Conservation (phyloP, 2,329 filamentous ascomycete species). For the Ilyonectria destructans region DNA sequence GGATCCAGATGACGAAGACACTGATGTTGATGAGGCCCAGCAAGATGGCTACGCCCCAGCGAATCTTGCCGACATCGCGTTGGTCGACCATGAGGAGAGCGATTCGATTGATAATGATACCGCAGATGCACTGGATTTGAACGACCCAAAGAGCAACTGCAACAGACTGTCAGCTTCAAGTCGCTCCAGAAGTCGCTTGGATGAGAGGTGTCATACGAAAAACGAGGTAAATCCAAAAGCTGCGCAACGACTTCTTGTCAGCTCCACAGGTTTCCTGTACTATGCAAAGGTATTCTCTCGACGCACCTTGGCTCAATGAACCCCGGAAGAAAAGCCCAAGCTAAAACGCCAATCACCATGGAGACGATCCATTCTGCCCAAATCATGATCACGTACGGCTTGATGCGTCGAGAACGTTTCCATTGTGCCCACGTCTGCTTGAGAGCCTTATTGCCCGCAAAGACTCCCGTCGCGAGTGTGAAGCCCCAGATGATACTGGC, state of each 20-base stretch:
- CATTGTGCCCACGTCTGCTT: constrained; percentile 43
- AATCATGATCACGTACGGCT: constrained; percentile 40
- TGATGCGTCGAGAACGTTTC: constrained; percentile 18
- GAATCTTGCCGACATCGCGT: constrained; percentile 27
- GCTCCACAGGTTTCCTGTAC: not conserved
- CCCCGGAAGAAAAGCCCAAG: constrained; percentile 41
- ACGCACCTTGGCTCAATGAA: constrained; percentile 38
- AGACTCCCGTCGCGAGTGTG: constrained; percentile 42
- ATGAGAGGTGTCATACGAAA: constrained; percentile 29
- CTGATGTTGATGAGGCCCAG: constrained; percentile 42
- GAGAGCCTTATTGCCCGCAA: constrained; percentile 37
- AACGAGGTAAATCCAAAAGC: constrained; percentile 43
- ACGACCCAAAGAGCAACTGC: constrained; percentile 39
- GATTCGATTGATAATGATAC: constrained; percentile 37
- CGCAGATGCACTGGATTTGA: constrained; percentile 23
- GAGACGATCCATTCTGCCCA: constrained; percentile 44
- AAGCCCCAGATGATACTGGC: constrained; percentile 48
- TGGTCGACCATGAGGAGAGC: constrained; percentile 40
- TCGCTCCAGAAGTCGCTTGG: too few species aligned
- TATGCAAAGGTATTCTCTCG: not conserved
- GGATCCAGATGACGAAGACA: constrained; percentile 41
- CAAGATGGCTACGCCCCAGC: constrained; percentile 29
- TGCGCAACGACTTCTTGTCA: constrained; percentile 13
- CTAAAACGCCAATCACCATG: constrained; percentile 39
- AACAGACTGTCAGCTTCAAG: constrained; percentile 14